Evolutionary conservation across 768 basidiomycete species (phyloP), one percentile per base, ranked within the genome.

Genomic region (Arthromyces matolae): DNA sequence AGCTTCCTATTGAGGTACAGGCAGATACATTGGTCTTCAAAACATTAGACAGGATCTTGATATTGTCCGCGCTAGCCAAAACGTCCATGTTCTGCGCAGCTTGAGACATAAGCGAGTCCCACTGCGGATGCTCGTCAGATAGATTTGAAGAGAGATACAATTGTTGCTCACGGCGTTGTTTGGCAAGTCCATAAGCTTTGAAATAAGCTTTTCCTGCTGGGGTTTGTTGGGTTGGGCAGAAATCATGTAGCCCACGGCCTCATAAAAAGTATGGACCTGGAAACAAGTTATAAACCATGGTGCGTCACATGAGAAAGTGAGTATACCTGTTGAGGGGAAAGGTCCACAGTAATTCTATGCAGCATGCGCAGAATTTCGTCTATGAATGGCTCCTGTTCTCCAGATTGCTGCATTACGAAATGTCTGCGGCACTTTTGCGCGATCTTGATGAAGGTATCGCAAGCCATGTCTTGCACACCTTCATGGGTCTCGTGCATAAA

Each of bases 401-500:
- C 93, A 8, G 93, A 86, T 66, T 99, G 96, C 62, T 94, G 92
- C 88, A 98, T 93, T 50, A 99, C 93, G 59, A 99, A 99, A 67
- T 99, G 96, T 45, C 95, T 80, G 33, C 93, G 79, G 65, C 94
- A 98, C 67, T 98, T 99, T 66, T 99, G 96, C 19, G 96, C 93
- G 58, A 99, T 99, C 71, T 98, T 99, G 75, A 99, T 98, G 70
- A 99, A 99, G 0, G 96, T 99, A 65, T 99, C 96, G 70, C 96
- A 99, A 37, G 96, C 96, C 96, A 99, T 99, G 71, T 99, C 96
- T 67, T 99, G 96, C 9, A 99, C 96, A 72, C 94, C 93, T 74
- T 99, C 96, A 61, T 99, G 95, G 0, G 93, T 96, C 71, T 99
- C 95, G 66, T 99, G 96, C 93, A 98, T 98, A 67, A 99, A 99